These are phyloP conservation scores for Aspergillus ibericus DNA, from an alignment of 2,329 filamentous ascomycete genomes.

Conservation along the genomic window DNA sequence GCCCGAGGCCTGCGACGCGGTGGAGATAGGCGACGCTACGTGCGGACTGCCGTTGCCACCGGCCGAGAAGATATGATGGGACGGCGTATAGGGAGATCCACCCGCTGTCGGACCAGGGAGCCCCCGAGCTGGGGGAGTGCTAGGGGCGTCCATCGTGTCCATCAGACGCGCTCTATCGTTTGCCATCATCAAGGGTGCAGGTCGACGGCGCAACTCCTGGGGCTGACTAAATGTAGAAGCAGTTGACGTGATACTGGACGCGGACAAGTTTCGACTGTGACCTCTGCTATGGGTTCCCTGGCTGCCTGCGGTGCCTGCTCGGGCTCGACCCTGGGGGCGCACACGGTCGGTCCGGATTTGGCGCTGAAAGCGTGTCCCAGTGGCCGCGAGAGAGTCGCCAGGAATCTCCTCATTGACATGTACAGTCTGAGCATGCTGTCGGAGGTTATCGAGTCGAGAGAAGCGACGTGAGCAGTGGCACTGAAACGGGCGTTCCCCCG, in stretches of 20 bases:
- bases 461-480: slow-evolving; percentile 94
- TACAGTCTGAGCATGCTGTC: slow-evolving; percentile 96
- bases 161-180: slow-evolving; percentile 60
- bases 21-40: slow-evolving; percentile 73
- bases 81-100: slow-evolving; percentile 79
- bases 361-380: slow-evolving; percentile 85
- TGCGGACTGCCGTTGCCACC: slow-evolving; percentile 70
- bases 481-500: slow-evolving; percentile 92
- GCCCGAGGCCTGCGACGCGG: slow-evolving; percentile 68
- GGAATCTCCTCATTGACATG: slow-evolving; percentile 98
- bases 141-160: slow-evolving; percentile 68
- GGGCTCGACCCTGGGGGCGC: slow-evolving; percentile 69
- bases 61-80: slow-evolving; percentile 71
- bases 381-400: slow-evolving; percentile 86
- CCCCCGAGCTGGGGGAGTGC: slow-evolving; percentile 61
- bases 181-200: slow-evolving; percentile 80
- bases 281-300: slow-evolving; percentile 70
- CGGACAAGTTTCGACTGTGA: slow-evolving; percentile 80
- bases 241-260: slow-evolving; percentile 80
- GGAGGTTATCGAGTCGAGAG: slow-evolving; percentile 88
- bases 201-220: slow-evolving; percentile 67
- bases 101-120: slow-evolving; percentile 68
- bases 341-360: slow-evolving; percentile 87
- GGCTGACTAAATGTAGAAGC: slow-evolving; percentile 66
- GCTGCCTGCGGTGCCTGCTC: slow-evolving; percentile 76